These are phyloP conservation scores for Candida neerlandica DNA, from an alignment of 1,139 yeast species.

Conservation along the genomic window DNA sequence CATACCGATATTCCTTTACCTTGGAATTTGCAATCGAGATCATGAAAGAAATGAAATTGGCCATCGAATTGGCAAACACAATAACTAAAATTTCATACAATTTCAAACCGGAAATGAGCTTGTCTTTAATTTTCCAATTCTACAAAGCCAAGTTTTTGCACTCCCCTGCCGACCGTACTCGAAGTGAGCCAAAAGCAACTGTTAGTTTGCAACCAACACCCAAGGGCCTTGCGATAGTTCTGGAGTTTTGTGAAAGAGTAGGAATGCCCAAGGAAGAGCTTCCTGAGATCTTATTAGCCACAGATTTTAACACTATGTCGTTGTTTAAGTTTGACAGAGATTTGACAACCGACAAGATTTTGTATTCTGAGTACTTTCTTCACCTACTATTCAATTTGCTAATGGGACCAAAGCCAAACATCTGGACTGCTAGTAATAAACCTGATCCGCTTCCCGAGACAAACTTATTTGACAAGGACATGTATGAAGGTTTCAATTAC, in stretches of 20 bases:
- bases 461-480: background rate
- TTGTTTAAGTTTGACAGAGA: slow-evolving; percentile 72
- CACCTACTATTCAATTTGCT: slow-evolving; percentile 63
- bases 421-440: slow-evolving; percentile 59
- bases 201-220: slow-evolving; percentile 81
- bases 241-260: slow-evolving; percentile 56
- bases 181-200: slow-evolving; percentile 44
- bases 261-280: slow-evolving; percentile 47
- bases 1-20: slow-evolving; percentile 56
- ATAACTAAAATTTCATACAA: slow-evolving; percentile 62
- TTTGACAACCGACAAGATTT: slow-evolving; percentile 57
- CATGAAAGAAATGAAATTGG: slow-evolving; percentile 53
- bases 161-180: slow-evolving; percentile 73
- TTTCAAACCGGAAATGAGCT: slow-evolving; percentile 56
- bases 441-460: slow-evolving; percentile 24
- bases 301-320: slow-evolving; percentile 67
- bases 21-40: slow-evolving; percentile 51
- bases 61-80: slow-evolving; percentile 51
- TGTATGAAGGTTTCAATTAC: background rate
- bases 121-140: slow-evolving; percentile 53
- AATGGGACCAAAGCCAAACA: slow-evolving; percentile 69
- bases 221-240: slow-evolving; percentile 77
- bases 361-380: slow-evolving; percentile 67
- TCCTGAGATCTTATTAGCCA: slow-evolving; percentile 54
- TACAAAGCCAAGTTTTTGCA: slow-evolving; percentile 72